phyloP scores from a whole-genome alignment of 768 basidiomycete genomes.

The Boletus rubescentipes region DNA sequence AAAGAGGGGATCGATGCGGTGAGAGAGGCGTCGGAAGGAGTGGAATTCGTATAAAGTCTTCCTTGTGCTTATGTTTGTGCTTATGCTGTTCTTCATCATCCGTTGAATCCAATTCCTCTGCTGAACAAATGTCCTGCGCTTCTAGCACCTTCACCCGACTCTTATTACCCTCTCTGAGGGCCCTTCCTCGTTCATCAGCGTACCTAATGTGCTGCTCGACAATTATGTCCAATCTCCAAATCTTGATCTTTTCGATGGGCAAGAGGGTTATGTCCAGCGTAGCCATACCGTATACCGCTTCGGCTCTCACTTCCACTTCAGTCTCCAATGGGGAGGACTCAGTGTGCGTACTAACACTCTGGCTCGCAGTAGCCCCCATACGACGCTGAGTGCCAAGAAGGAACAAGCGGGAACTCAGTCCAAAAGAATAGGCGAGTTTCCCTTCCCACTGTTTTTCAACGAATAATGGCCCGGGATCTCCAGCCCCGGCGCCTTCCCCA shows the following conservation, averaged over 20 bases:
- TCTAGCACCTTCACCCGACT: slow-evolving; percentile 15
- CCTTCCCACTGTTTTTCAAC: slow-evolving; percentile 91
- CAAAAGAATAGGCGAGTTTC: slow-evolving; percentile 80
- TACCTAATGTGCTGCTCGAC: slow-evolving; percentile 56
- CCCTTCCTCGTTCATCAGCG: neutral
- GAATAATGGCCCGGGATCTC: slow-evolving; percentile 72
- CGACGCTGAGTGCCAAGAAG: slow-evolving; percentile 57
- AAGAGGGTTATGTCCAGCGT: slow-evolving; percentile 78
- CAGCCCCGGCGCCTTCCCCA: slow-evolving; percentile 46
- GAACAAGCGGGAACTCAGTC: slow-evolving; percentile 77
- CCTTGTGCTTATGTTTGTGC: slow-evolving; percentile 15
- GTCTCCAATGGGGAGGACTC: neutral
- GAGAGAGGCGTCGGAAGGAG: slow-evolving; percentile 31
- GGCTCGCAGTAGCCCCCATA: neutral
- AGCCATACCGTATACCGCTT: slow-evolving; percentile 49
- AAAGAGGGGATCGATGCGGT: slow-evolving; percentile 29
- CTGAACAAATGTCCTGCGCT: slow-evolving; percentile 16
- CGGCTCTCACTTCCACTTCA: slow-evolving; percentile 10
- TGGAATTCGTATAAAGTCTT: slow-evolving; percentile 9
- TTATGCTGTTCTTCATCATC: slow-evolving; percentile 9
- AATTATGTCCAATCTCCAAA: slow-evolving; percentile 68
- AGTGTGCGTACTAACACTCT: neutral
- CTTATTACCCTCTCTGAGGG: slow-evolving; percentile 5
- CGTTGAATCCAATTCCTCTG: slow-evolving; percentile 9
- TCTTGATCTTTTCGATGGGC: slow-evolving; percentile 83